A percentile compares a stretch with the other conserved stretches of the same genome.
Conservation (phyloP, 2,329 filamentous ascomycete species). For the Tothia fuscella region DNA sequence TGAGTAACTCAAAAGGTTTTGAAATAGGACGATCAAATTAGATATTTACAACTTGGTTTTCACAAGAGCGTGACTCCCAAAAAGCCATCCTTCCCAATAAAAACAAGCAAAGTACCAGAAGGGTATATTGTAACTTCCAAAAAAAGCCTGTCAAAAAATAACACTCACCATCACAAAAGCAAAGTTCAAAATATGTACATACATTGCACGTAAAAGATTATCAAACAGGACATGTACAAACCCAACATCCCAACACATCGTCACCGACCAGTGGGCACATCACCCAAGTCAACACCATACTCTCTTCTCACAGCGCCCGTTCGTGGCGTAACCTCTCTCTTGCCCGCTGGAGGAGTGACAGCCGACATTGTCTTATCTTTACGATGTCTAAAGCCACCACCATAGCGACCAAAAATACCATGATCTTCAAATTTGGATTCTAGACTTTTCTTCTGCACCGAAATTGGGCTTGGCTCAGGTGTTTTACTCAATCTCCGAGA, state of each 20-base stretch:
- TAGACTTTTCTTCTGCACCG: background rate
- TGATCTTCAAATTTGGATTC: background rate
- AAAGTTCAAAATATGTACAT: background rate
- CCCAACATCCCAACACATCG: background rate
- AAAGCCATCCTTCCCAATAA: too few relatives aligned
- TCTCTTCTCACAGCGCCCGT: slow-evolving; percentile 13
- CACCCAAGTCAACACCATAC: slow-evolving; percentile 17
- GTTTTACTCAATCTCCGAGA: too few relatives aligned
- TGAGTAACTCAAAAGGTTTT: too few relatives aligned
- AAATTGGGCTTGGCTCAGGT: background rate
- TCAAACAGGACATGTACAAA: background rate
- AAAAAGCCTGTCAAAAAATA: too few relatives aligned
- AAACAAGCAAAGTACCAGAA: too few relatives aligned
- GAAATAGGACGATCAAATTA: too few relatives aligned
- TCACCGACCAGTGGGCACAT: slow-evolving; percentile 15
- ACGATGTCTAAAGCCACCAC: slow-evolving; percentile 24
- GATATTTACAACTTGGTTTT: too few relatives aligned
- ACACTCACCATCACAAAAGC: too few relatives aligned
- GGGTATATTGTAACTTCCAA: too few relatives aligned
- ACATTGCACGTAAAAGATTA: background rate
- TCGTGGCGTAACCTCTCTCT: slow-evolving; percentile 11
- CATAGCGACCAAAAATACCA: slow-evolving; percentile 21
- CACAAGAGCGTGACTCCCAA: too few relatives aligned
- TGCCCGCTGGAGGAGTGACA: slow-evolving; percentile 16
- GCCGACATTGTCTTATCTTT: slow-evolving; percentile 27